Evolutionary conservation across 2,329 filamentous ascomycete genomes (phyloP).

Genomic region (Sporothrix phasma): DNA sequence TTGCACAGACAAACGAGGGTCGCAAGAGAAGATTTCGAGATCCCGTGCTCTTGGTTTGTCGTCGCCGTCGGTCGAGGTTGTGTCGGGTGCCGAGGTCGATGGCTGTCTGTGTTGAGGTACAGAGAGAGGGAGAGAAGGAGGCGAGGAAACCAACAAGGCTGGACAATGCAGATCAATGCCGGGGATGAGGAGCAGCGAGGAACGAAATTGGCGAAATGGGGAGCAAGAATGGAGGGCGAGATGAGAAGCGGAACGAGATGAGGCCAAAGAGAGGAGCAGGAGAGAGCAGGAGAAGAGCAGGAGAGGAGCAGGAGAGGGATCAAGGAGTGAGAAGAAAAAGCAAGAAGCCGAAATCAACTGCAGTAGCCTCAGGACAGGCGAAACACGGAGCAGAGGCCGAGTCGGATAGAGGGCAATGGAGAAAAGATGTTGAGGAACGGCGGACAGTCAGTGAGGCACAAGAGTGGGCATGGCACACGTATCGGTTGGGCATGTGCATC

Average conservation of each 20-base stretch:
- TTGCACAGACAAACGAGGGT: neutral
- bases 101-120: neutral
- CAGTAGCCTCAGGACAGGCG: neutral
- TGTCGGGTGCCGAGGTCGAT: too few species aligned
- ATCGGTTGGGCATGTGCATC: constrained; percentile 8
- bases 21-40: neutral
- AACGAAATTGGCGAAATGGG: neutral
- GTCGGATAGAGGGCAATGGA: neutral
- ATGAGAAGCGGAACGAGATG: neutral
- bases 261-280: neutral
- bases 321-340: neutral
- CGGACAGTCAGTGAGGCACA: neutral
- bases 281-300: neutral
- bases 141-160: neutral
- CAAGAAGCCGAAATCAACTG: neutral
- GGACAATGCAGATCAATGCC: constrained; percentile 7
- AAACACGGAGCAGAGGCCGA: neutral
- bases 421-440: constrained; percentile 6
- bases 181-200: neutral
- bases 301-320: neutral
- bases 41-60: neutral
- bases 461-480: neutral
- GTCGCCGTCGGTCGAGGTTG: neutral
- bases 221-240: neutral
- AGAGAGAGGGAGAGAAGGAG: neutral